Percentiles rank a stretch among this genome's conserved stretches.
Evolutionary conservation across 306 rosid species (phyloP).

Genomic region (Begonia fuchsioides): DNA sequence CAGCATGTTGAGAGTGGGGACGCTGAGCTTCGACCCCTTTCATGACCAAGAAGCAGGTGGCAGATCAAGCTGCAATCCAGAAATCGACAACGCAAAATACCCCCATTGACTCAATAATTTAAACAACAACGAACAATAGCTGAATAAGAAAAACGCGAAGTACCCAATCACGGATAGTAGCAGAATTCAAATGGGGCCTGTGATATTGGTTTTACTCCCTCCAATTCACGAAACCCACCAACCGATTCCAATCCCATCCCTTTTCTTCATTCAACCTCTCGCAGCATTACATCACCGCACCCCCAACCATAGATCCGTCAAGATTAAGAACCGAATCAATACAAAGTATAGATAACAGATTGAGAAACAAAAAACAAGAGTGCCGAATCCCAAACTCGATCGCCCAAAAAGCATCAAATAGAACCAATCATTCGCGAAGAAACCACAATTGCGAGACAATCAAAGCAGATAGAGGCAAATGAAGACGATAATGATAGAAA

Average conservation of each 20-base stretch:
- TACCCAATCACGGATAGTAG: background rate
- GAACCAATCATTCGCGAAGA: background rate
- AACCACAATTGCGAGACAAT: background rate
- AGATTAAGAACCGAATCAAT: slow-evolving; percentile 8
- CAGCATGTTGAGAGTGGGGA: slow-evolving; percentile 18
- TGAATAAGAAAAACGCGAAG: slow-evolving; percentile 3
- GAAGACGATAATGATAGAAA: background rate
- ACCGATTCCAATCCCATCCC: slow-evolving; percentile 84
- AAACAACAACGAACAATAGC: slow-evolving; percentile 8
- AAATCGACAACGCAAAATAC: slow-evolving; percentile 26
- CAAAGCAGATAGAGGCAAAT: background rate
- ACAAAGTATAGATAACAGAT: slow-evolving; percentile 7
- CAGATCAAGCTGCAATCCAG: slow-evolving; percentile 33
- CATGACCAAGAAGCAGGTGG: slow-evolving; percentile 41
- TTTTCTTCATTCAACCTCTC: slow-evolving; percentile 12
- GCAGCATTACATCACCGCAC: slow-evolving; percentile 3
- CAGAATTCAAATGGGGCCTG: slow-evolving; percentile 6
- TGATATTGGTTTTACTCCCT: background rate
- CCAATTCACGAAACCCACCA: slow-evolving; percentile 28
- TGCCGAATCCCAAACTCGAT: slow-evolving; percentile 7
- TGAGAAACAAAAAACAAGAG: slow-evolving; percentile 8
- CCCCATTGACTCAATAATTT: slow-evolving; percentile 19
- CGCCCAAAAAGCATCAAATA: slow-evolving; percentile 1
- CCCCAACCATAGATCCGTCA: slow-evolving; percentile 14
- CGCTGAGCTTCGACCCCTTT: slow-evolving; percentile 52